phyloP scores from a whole-genome alignment of 768 basidiomycete genomes.

The Trametes coccinea region DNA sequence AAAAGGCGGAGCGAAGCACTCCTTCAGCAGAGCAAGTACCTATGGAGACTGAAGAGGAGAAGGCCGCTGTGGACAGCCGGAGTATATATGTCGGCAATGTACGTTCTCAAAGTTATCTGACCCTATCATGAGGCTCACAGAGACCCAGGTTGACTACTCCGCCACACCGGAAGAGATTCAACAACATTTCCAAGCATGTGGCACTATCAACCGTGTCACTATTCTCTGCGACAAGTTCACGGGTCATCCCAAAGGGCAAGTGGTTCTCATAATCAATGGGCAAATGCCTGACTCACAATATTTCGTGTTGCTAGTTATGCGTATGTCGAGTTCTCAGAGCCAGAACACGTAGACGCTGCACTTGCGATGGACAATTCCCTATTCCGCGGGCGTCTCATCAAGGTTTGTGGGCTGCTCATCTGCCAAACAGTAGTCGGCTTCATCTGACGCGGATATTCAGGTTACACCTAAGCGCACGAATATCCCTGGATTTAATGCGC shows the following conservation, averaged over 20 bases:
- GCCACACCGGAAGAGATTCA: constrained; percentile 99
- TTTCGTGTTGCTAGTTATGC: constrained; percentile 67
- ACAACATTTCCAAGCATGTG: constrained; percentile 94
- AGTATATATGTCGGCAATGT: constrained; percentile 98
- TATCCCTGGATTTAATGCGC: constrained; percentile 80
- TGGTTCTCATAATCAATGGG: constrained; percentile 12
- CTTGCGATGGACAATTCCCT: constrained; percentile 94
- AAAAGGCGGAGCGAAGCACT: constrained; percentile 52
- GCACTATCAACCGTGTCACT: constrained; percentile 97
- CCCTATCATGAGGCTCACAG: neutral
- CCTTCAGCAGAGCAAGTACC: constrained; percentile 48
- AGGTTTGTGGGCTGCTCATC: constrained; percentile 52
- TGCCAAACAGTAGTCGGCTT: neutral
- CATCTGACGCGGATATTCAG: constrained; percentile 40
- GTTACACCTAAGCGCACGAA: constrained; percentile 97
- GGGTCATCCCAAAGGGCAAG: constrained; percentile 96
- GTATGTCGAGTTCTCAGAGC: constrained; percentile 97
- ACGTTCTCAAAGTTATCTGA: constrained; percentile 1
- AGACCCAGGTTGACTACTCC: constrained; percentile 86
- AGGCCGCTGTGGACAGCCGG: constrained; percentile 73
- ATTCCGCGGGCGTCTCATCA: constrained; percentile 90
- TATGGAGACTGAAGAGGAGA: constrained; percentile 86
- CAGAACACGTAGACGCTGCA: constrained; percentile 88
- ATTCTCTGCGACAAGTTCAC: constrained; percentile 99
- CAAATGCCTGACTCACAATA: neutral